phyloP scores from a whole-genome alignment of 495 filamentous ascomycete genomes.

The Penicillium roqueforti region DNA sequence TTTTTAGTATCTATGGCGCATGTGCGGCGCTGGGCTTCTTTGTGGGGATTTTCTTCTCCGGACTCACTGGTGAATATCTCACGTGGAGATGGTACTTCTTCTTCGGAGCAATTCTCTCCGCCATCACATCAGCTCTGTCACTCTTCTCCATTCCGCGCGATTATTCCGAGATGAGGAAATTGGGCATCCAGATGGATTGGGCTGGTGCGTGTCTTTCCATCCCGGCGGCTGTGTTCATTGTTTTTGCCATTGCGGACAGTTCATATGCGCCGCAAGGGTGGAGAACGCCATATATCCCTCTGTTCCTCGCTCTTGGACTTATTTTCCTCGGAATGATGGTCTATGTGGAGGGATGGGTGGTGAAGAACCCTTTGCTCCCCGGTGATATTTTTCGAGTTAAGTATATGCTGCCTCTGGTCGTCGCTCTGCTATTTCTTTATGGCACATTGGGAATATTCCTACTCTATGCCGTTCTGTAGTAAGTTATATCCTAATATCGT shows the following conservation, averaged over 20 bases:
- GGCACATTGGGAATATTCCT: conserved; percentile 73
- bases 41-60: conserved; percentile 75
- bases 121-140: conserved; percentile 49
- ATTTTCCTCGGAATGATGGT: conserved; percentile 53
- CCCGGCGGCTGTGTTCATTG: conserved; percentile 62
- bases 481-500: conserved; percentile 24
- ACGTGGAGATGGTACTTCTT: conserved; percentile 80
- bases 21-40: conserved; percentile 79
- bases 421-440: conserved; percentile 70
- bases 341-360: conserved; percentile 76
- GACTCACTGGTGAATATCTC: conserved; percentile 58
- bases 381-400: conserved; percentile 68
- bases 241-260: conserved; percentile 75
- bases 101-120: conserved; percentile 57
- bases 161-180: conserved; percentile 41
- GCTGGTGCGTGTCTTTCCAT: conserved; percentile 60
- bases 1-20: conserved; percentile 78
- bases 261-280: conserved; percentile 66
- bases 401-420: conserved; percentile 63
- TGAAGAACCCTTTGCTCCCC: conserved; percentile 68
- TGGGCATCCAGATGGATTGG: conserved; percentile 65
- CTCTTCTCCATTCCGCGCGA: conserved; percentile 66
- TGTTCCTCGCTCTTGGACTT: conserved; percentile 51
- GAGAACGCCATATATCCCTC: conserved; percentile 58
- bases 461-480: conserved; percentile 78